Conservation (phyloP, 1,284 basidiomycete genomes). For the Acaromyces ingoldii region DNA sequence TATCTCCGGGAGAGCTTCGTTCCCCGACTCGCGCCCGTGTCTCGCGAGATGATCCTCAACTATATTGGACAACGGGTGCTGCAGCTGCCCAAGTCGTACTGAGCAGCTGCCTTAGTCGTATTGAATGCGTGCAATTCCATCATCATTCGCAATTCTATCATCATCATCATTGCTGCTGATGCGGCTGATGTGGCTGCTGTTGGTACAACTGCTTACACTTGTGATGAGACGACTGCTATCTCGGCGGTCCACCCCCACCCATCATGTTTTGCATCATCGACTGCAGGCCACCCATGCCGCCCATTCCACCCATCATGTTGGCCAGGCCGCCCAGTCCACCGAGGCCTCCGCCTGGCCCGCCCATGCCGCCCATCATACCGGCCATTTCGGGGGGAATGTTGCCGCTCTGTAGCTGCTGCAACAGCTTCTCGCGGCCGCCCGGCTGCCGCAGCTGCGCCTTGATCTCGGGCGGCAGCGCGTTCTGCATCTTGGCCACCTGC, state of each 20-base stretch:
- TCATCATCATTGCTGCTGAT: too few relatives aligned
- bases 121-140: too few relatives aligned
- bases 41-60: slow-evolving; percentile 48
- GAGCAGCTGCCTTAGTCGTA: neutral
- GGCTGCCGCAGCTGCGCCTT: slow-evolving; percentile 50
- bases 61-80: slow-evolving; percentile 30
- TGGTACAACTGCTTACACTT: too few relatives aligned
- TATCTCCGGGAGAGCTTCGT: slow-evolving; percentile 45
- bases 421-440: slow-evolving; percentile 39
- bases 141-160: too few relatives aligned
- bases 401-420: slow-evolving; percentile 19
- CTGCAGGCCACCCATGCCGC: slow-evolving; percentile 38
- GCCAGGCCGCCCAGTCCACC: slow-evolving; percentile 21
- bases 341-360: slow-evolving; percentile 22
- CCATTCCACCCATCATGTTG: slow-evolving; percentile 17
- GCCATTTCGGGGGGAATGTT: slow-evolving; percentile 29
- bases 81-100: slow-evolving; percentile 35
- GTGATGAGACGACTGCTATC: too few relatives aligned
- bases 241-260: slow-evolving; percentile 7
- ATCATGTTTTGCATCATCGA: slow-evolving; percentile 52
- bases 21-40: slow-evolving; percentile 33
- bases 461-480: slow-evolving; percentile 46
- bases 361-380: slow-evolving; percentile 21
- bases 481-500: slow-evolving; percentile 48
- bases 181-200: too few relatives aligned